These are phyloP conservation scores for Rhodotorula babjevae DNA, from an alignment of 768 basidiomycete genomes.

Conservation along the genomic window DNA sequence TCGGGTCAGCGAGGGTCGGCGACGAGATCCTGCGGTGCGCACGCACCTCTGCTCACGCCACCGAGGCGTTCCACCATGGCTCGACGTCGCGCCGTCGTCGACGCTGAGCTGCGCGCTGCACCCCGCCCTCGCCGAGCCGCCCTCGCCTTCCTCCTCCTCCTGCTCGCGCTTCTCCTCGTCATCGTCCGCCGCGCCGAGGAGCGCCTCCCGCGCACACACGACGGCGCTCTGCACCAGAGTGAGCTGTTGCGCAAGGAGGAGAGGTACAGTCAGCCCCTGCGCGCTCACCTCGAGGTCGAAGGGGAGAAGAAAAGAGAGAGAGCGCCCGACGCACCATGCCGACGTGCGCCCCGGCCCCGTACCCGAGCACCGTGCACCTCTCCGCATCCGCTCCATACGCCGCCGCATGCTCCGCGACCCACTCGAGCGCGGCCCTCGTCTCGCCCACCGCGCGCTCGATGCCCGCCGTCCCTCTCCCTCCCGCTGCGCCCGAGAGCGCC, in stretches of 20 bases:
- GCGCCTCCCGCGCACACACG: not conserved
- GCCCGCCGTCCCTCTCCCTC: not conserved
- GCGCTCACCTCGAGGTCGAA: not conserved
- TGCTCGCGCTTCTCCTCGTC: not conserved
- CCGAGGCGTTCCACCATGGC: too few relatives aligned
- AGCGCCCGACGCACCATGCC: not conserved
- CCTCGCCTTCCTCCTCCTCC: not conserved
- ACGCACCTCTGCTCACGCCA: too few relatives aligned
- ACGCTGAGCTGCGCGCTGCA: not conserved
- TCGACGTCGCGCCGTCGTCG: too few relatives aligned
- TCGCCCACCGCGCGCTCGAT: constrained; percentile 3
- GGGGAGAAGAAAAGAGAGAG: not conserved
- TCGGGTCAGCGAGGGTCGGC: too few relatives aligned
- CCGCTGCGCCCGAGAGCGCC: not conserved
- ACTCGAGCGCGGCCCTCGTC: not conserved
- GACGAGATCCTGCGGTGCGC: too few relatives aligned
- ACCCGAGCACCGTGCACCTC: constrained; percentile 1
- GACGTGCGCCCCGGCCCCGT: constrained; percentile 7
- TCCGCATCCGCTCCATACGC: constrained; percentile 1
- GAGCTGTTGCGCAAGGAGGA: not conserved
- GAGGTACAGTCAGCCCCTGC: not conserved
- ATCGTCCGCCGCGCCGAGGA: not conserved
- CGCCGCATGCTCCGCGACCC: not conserved
- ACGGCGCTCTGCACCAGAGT: constrained; percentile 14
- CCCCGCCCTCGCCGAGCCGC: not conserved